Conservation (phyloP, 495 filamentous ascomycete species). For the Lichenothelia convexa region DNA sequence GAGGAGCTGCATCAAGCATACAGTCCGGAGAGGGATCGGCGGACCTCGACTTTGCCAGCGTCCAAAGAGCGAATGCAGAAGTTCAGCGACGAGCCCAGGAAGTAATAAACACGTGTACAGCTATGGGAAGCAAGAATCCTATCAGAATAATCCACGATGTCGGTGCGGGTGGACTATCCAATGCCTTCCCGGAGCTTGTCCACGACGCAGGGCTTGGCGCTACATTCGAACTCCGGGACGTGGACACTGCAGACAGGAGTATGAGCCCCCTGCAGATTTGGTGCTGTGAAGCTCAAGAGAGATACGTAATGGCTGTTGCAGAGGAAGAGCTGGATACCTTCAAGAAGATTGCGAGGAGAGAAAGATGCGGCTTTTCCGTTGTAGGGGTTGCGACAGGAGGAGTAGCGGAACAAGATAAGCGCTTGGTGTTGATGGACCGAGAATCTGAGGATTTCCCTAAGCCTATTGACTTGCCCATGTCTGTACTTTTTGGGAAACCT, state of each 20-base stretch:
- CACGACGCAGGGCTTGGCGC: slow-evolving; percentile 81
- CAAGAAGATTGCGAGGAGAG: slow-evolving; percentile 61
- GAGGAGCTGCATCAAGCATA: slow-evolving; percentile 84
- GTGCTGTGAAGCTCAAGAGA: slow-evolving; percentile 93
- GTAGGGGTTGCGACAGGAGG: slow-evolving; percentile 61
- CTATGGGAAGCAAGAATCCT: slow-evolving; percentile 65
- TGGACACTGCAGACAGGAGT: slow-evolving; percentile 72
- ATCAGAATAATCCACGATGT: slow-evolving; percentile 96
- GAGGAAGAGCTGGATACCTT: slow-evolving; percentile 65
- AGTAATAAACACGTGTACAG: slow-evolving; percentile 84
- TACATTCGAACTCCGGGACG: slow-evolving; percentile 74
- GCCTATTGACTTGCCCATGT: slow-evolving; percentile 84
- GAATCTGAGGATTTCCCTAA: slow-evolving; percentile 57
- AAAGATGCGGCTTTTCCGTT: slow-evolving; percentile 86
- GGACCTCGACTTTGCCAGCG: slow-evolving; percentile 87
- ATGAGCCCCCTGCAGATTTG: slow-evolving; percentile 95
- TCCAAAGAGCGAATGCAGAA: slow-evolving; percentile 88
- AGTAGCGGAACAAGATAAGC: slow-evolving; percentile 40
- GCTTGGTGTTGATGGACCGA: slow-evolving; percentile 62
- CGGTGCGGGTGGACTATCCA: slow-evolving; percentile 84
- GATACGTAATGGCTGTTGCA: slow-evolving; percentile 77
- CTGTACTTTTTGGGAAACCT: slow-evolving; percentile 77
- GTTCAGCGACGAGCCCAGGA: slow-evolving; percentile 88
- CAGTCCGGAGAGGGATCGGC: slow-evolving; percentile 73
- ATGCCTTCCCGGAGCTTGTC: slow-evolving; percentile 81